Percentiles rank a stretch among this genome's conserved stretches.
Evolutionary conservation across 768 basidiomycete genomes (phyloP).

Genomic region (Suillus discolor): DNA sequence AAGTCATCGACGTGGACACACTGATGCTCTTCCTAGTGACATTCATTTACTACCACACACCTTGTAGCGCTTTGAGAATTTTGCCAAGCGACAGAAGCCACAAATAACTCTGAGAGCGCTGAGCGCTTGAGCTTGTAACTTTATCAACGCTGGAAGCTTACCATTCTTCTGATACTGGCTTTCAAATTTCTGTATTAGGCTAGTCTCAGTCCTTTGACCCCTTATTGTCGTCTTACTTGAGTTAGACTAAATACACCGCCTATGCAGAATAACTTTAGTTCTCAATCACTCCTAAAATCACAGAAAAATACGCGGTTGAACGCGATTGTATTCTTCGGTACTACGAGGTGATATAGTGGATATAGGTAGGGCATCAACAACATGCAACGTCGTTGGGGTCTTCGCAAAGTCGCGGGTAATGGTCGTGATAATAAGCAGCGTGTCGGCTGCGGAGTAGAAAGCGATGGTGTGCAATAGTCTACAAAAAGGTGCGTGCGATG

Average conservation of each 20-base stretch:
- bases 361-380: slow-evolving; percentile 21
- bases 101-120: no score
- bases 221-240: no score
- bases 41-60: no score
- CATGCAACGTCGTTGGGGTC: slow-evolving; percentile 17
- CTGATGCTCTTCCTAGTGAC: no score
- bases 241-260: no score
- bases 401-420: slow-evolving; percentile 24
- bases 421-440: slow-evolving; percentile 17
- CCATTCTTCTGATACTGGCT: no score
- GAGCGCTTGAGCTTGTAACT: background rate
- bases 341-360: slow-evolving; percentile 43
- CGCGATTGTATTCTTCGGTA: slow-evolving; percentile 57
- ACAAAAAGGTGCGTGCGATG: slow-evolving; percentile 43
- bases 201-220: no score
- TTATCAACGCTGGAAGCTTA: background rate
- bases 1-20: no score
- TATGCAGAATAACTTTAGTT: no score
- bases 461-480: slow-evolving; percentile 39
- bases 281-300: background rate
- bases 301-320: slow-evolving; percentile 66
- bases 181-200: no score
- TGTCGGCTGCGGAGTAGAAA: slow-evolving; percentile 15
- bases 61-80: no score
- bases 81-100: no score